phyloP scores from a whole-genome alignment of 345 rosid species.

The Eucalyptus melliodora region DNA sequence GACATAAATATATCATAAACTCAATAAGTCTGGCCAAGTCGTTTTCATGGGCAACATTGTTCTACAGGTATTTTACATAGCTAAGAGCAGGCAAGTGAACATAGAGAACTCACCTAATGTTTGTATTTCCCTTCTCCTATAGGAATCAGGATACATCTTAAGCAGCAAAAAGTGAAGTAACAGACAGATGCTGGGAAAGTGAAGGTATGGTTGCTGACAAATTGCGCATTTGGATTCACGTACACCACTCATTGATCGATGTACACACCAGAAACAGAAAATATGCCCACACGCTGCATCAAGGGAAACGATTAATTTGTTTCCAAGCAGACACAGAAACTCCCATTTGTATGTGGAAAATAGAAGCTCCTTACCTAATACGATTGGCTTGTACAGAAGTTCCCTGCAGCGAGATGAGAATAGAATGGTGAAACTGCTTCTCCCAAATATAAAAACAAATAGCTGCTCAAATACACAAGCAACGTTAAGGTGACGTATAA shows the following conservation, averaged over 20 bases:
- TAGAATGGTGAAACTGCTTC: neutral
- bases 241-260: conserved; percentile 32
- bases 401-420: conserved; percentile 41
- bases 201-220: conserved; percentile 45
- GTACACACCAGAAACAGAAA: conserved; percentile 89
- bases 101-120: conserved; percentile 28
- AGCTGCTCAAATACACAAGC: neutral
- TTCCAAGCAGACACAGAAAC: neutral
- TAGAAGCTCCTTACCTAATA: conserved; percentile 41
- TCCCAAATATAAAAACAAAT: neutral
- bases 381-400: conserved; percentile 77
- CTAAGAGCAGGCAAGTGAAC: neutral
- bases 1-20: neutral
- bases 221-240: conserved; percentile 48
- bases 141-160: conserved; percentile 55
- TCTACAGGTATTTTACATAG: neutral
- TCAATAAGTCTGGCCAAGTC: neutral
- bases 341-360: neutral
- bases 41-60: neutral
- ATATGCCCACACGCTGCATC: conserved; percentile 77
- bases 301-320: neutral
- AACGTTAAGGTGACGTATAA: neutral
- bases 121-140: conserved; percentile 37
- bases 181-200: conserved; percentile 53
- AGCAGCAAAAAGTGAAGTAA: conserved; percentile 52